Percentiles rank a stretch among this genome's conserved stretches.
Evolutionary conservation across 192 early-diverging fungal species (phyloP).

Genomic region (Podochytrium sp.): DNA sequence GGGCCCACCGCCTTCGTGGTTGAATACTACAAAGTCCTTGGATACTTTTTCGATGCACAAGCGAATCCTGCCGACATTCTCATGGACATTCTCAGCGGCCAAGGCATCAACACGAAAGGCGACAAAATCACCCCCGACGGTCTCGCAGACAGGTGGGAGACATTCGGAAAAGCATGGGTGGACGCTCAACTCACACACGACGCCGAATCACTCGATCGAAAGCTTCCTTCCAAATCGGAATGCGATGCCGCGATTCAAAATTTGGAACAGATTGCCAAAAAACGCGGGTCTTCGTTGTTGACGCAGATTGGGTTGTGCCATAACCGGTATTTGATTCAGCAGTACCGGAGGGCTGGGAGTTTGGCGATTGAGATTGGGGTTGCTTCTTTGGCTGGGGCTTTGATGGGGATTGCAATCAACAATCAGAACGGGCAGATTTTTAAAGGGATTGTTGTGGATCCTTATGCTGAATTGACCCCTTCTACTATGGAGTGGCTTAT

Average conservation of each 20-base stretch:
- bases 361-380: conserved; percentile 49
- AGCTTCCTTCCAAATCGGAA: background rate
- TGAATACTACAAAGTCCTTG: conserved; percentile 39
- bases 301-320: conserved; percentile 43
- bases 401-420: conserved; percentile 36
- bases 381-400: conserved; percentile 37
- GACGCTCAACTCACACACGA: conserved; percentile 47
- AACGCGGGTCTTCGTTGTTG: conserved; percentile 29
- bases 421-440: conserved; percentile 29
- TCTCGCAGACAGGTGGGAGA: conserved; percentile 11
- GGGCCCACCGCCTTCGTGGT: conserved; percentile 29
- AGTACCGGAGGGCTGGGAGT: conserved; percentile 22
- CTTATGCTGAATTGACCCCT: conserved; percentile 41
- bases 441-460: conserved; percentile 36
- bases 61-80: conserved; percentile 52
- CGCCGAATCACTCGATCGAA: background rate
- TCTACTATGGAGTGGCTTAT: conserved; percentile 35
- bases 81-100: conserved; percentile 51
- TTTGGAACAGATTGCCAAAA: conserved; percentile 18
- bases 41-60: conserved; percentile 22
- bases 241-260: conserved; percentile 9
- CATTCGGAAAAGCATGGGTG: conserved; percentile 48
- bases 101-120: background rate
- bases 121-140: background rate
- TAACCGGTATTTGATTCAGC: conserved; percentile 42